phyloP scores from a whole-genome alignment of 2,329 filamentous ascomycete genomes.

The Xylariaceae sp. region DNA sequence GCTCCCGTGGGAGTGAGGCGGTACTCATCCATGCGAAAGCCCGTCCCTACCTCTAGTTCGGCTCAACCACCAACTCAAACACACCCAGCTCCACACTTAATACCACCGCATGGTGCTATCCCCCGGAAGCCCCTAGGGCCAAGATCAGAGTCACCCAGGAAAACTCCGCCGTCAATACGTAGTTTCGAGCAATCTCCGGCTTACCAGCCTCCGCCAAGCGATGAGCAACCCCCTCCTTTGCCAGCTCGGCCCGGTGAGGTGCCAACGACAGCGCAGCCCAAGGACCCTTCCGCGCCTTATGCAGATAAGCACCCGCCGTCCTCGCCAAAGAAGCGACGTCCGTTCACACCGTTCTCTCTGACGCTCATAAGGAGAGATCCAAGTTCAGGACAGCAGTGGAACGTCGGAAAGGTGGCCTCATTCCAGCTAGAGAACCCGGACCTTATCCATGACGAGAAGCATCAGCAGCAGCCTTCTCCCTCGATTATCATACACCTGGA shows the following conservation, averaged over 20 bases:
- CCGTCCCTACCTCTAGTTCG: conserved; percentile 7
- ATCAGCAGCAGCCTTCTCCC: conserved; percentile 37
- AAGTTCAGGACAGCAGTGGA: conserved; percentile 71
- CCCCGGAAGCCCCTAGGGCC: conserved; percentile 28
- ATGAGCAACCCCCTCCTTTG: conserved; percentile 18
- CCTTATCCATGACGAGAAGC: conserved; percentile 35
- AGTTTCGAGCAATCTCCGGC: conserved; percentile 12
- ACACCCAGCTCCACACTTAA: conserved; percentile 6
- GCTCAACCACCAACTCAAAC: conserved; percentile 7
- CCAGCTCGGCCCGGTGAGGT: conserved; percentile 22
- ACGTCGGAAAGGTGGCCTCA: conserved; percentile 67
- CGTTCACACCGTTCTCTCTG: conserved; percentile 53
- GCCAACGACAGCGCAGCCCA: conserved; percentile 1
- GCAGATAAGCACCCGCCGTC: conserved; percentile 31
- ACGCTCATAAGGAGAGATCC: conserved; percentile 76
- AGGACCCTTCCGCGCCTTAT: conserved; percentile 3
- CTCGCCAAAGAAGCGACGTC: conserved; percentile 42
- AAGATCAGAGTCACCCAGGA: conserved; percentile 16
- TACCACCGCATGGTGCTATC: conserved; percentile 8
- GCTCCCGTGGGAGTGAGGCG: conserved; percentile 4
- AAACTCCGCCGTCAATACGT: conserved; percentile 5
- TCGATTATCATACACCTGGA: conserved; percentile 57
- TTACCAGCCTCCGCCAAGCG: conserved; percentile 17
- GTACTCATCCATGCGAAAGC: conserved; percentile 17
- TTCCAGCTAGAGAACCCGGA: conserved; percentile 49